These are phyloP conservation scores for Herpetospermum pedunculosum DNA, from an alignment of 306 rosid genomes.

Conservation along the genomic window DNA sequence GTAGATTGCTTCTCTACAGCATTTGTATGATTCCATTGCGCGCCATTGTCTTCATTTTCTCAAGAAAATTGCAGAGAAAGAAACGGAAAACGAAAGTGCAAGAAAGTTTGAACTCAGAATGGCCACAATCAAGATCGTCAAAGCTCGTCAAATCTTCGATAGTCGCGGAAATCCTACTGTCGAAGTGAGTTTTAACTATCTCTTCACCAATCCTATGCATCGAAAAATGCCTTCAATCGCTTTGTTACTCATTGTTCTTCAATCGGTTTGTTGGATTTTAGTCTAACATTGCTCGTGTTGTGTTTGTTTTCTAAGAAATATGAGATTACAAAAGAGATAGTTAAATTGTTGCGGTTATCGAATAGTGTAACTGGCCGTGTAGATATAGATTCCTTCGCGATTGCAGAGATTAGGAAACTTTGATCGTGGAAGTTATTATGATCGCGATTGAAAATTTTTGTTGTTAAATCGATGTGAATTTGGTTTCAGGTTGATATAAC, in stretches of 20 bases:
- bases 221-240: conserved; percentile 9
- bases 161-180: conserved; percentile 99
- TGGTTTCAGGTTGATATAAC: conserved; percentile 45
- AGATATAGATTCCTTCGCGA: background rate
- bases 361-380: background rate
- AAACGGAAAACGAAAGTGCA: background rate
- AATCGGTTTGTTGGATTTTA: background rate
- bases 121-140: conserved; percentile 44
- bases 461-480: background rate
- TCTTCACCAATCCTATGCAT: background rate
- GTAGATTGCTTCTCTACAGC: background rate
- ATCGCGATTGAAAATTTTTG: background rate
- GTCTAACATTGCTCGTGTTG: background rate
- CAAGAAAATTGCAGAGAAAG: background rate
- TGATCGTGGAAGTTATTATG: background rate
- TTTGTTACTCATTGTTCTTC: too few relatives aligned
- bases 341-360: background rate
- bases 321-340: background rate
- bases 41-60: background rate
- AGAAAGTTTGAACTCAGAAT: conserved; percentile 11
- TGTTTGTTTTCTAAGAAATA: background rate
- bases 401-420: background rate
- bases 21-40: background rate
- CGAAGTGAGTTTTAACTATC: conserved; percentile 38
- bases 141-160: conserved; percentile 95